Evolutionary conservation across 345 rosid genomes (phyloP).

Genomic region (Geranium brycei): DNA sequence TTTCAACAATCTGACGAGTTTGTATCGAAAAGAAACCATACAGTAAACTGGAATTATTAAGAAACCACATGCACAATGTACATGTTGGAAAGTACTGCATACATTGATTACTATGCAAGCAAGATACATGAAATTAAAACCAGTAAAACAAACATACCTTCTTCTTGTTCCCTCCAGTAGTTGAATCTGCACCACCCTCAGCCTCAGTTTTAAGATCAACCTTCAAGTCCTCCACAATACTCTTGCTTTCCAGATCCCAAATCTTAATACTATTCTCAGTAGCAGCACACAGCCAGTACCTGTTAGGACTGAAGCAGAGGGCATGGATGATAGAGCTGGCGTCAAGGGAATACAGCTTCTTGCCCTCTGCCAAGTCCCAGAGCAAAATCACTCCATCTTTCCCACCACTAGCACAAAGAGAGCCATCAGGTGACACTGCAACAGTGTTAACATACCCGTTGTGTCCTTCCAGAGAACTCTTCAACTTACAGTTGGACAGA

Average conservation of each 20-base stretch:
- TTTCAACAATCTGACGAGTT: too few relatives aligned
- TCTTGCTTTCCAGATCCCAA: slow-evolving; percentile 98
- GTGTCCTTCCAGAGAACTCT: slow-evolving; percentile 46
- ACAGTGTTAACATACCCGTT: slow-evolving; percentile 63
- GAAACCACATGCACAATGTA: too few relatives aligned
- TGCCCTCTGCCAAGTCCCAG: slow-evolving; percentile 76
- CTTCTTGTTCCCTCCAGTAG: slow-evolving; percentile 34
- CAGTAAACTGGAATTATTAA: too few relatives aligned
- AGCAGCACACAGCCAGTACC: slow-evolving; percentile 98
- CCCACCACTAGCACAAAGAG: slow-evolving; percentile 70
- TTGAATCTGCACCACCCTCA: slow-evolving; percentile 54
- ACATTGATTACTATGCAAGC: slow-evolving; percentile 13
- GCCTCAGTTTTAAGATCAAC: slow-evolving; percentile 96
- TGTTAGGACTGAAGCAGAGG: slow-evolving; percentile 85
- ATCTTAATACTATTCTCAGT: slow-evolving; percentile 90
- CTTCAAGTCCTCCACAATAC: slow-evolving; percentile 87
- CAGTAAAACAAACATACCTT: slow-evolving; percentile 35
- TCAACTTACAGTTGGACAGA: slow-evolving; percentile 66
- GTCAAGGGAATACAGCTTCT: slow-evolving; percentile 57
- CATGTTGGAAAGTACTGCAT: too few relatives aligned
- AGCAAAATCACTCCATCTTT: slow-evolving; percentile 58
- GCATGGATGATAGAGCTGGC: slow-evolving; percentile 73
- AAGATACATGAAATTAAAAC: slow-evolving; percentile 15
- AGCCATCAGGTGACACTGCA: slow-evolving; percentile 71
- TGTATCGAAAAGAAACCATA: too few relatives aligned